These are phyloP conservation scores for Trichoderma parareesei DNA, from an alignment of 495 filamentous ascomycete species.

Conservation along the genomic window DNA sequence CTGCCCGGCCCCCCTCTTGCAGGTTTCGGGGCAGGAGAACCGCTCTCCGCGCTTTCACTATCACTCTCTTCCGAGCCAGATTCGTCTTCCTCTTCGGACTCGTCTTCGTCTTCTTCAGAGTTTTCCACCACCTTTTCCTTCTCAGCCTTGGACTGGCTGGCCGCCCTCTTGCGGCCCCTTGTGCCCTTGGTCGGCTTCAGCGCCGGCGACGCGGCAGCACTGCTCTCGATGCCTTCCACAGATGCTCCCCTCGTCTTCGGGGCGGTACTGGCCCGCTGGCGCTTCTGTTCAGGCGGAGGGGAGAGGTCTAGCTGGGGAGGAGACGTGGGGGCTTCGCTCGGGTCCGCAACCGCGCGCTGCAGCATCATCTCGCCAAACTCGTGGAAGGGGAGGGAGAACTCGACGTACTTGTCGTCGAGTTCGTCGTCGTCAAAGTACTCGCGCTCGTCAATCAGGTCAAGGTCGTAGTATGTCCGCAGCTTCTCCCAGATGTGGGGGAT, in stretches of 20 bases:
- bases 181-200: conserved; percentile 28
- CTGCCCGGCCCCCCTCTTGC: conserved; percentile 17
- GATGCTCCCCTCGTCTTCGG: conserved; percentile 41
- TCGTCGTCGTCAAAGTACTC: conserved; percentile 56
- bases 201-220: conserved; percentile 32
- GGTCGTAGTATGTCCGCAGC: conserved; percentile 73
- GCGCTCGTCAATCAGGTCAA: conserved; percentile 80
- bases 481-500: conserved; percentile 91
- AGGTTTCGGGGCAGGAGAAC: conserved; percentile 19
- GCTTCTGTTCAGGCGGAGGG: conserved; percentile 36
- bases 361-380: conserved; percentile 74
- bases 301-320: conserved; percentile 43
- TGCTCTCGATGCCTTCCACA: conserved; percentile 41
- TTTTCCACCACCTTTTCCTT: conserved; percentile 56
- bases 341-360: conserved; percentile 51
- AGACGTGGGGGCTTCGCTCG: conserved; percentile 47
- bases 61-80: conserved; percentile 21
- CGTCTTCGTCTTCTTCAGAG: conserved; percentile 31
- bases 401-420: conserved; percentile 45
- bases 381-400: conserved; percentile 69
- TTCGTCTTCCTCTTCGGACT: conserved; percentile 23
- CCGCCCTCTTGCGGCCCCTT: conserved; percentile 31
- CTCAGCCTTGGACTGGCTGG: conserved; percentile 33
- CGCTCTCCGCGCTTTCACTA: conserved; percentile 24
- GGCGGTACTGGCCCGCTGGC: conserved; percentile 34